Conservation (phyloP, 225 moss, liverwort and hornwort genomes). For the Pleurozium schreberi region DNA sequence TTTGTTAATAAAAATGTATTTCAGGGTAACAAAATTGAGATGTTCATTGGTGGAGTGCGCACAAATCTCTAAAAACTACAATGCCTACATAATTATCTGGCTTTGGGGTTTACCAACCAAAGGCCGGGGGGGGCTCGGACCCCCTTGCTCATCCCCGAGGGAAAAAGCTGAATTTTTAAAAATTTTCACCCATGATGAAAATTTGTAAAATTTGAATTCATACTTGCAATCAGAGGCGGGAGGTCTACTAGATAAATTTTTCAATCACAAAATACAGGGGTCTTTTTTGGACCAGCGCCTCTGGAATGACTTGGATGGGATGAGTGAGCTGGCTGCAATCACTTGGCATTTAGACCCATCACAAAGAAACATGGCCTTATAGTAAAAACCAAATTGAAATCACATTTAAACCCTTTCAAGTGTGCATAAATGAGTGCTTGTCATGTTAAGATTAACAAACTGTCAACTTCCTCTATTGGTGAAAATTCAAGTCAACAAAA, state of each 20-base stretch:
- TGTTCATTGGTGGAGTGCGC: neutral
- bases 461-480: neutral
- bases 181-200: no score
- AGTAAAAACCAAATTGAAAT: neutral
- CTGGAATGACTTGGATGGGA: no score
- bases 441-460: neutral
- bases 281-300: no score
- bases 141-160: no score
- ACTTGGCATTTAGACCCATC: neutral
- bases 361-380: no score
- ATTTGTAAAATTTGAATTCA: no score
- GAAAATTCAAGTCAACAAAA: neutral
- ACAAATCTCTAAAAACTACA: neutral
- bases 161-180: no score
- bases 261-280: no score
- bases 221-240: no score
- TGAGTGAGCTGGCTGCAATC: no score
- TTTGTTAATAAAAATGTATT: neutral
- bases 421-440: neutral
- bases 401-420: neutral
- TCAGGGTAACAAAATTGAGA: neutral
- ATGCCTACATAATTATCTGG: accelerated
- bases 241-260: no score
- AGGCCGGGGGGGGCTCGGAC: no score
- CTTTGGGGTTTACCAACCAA: neutral